A percentile compares a stretch with the other conserved stretches of the same genome.
Conservation (phyloP, 2,329 filamentous ascomycete species). For the Fusarium sp. region DNA sequence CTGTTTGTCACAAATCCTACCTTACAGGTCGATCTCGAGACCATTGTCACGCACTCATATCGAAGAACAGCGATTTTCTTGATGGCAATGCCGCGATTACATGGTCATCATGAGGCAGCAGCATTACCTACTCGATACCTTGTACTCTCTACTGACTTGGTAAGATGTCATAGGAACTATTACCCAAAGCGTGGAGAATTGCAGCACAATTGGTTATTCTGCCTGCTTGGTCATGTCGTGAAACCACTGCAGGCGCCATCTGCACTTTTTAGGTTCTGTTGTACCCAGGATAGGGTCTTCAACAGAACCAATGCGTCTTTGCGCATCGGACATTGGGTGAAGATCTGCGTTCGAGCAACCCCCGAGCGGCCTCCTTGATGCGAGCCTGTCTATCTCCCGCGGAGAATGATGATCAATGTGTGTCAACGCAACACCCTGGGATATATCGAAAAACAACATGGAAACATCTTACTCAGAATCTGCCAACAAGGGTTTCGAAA, state of each 20-base stretch:
- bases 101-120: constrained; percentile 1
- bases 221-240: constrained; percentile 27
- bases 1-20: constrained; percentile 15
- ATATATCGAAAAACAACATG: background rate
- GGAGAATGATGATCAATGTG: constrained; percentile 17
- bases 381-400: constrained; percentile 37
- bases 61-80: constrained; percentile 12
- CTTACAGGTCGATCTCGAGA: constrained; percentile 24
- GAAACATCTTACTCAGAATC: constrained; percentile 17
- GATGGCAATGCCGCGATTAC: constrained; percentile 3
- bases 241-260: constrained; percentile 38
- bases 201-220: constrained; percentile 16
- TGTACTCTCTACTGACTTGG: background rate
- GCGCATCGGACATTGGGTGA: constrained; percentile 23
- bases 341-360: constrained; percentile 36
- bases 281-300: constrained; percentile 18
- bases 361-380: constrained; percentile 26
- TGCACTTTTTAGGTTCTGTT: constrained; percentile 41
- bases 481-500: constrained; percentile 23
- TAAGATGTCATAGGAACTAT: background rate
- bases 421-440: constrained; percentile 2
- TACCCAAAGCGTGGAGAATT: constrained; percentile 10
- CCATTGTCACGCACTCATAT: constrained; percentile 20
- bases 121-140: constrained; percentile 6
- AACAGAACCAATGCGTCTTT: constrained; percentile 26